Evolutionary conservation across 805 yeast species (phyloP).

Genomic region (Wickerhamomyces chambardii): DNA sequence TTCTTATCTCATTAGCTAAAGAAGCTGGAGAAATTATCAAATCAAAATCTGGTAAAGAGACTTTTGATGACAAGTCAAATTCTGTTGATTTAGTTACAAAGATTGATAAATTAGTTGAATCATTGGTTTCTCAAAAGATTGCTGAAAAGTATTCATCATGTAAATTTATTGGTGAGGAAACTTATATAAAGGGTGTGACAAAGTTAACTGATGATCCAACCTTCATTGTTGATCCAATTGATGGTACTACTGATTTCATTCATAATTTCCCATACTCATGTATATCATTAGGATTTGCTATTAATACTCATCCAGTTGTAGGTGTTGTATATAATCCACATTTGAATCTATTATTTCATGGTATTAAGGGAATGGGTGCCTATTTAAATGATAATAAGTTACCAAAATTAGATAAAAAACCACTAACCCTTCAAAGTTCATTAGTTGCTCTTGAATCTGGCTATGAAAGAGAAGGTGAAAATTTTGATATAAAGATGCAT

Average conservation of each 20-base stretch:
- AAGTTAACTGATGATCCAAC: conserved; percentile 43
- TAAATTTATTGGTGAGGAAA: conserved; percentile 55
- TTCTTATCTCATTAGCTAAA: conserved; percentile 28
- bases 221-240: conserved; percentile 57
- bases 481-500: conserved; percentile 38
- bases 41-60: conserved; percentile 36
- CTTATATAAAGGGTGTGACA: conserved; percentile 39
- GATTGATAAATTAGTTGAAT: conserved; percentile 48
- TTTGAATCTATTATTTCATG: conserved; percentile 41
- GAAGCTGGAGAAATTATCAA: conserved; percentile 43
- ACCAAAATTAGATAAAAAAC: conserved; percentile 18
- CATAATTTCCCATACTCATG: conserved; percentile 57
- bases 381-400: conserved; percentile 35
- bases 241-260: conserved; percentile 58
- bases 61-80: conserved; percentile 47
- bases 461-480: conserved; percentile 41
- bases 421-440: conserved; percentile 39
- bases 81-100: conserved; percentile 57
- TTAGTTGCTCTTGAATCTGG: conserved; percentile 56
- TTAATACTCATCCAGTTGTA: conserved; percentile 38
- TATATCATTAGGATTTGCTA: conserved; percentile 49
- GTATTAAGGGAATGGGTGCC: conserved; percentile 47
- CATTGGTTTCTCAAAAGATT: conserved; percentile 26
- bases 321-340: conserved; percentile 64
- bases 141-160: conserved; percentile 33